Evolutionary conservation across 2,329 filamentous ascomycete genomes (phyloP), one percentile per base, ranked within the genome.

Genomic region (Hymenoscyphus linearis): DNA sequence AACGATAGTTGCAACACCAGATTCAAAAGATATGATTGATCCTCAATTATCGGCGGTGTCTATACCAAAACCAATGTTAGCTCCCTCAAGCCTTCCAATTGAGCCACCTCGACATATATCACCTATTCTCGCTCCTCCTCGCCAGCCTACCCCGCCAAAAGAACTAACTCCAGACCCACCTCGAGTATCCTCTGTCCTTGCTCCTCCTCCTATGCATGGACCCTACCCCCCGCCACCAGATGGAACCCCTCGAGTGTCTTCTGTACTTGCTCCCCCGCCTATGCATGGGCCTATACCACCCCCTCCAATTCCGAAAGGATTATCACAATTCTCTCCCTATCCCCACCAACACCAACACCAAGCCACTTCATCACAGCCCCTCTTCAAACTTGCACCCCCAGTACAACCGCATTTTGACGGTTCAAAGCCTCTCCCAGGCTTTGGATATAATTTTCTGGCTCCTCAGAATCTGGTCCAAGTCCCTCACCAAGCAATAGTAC

Each of bases 361-460:
- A 31, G 31, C 31, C 31, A 31, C 62, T 44, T 55, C 60, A 27
- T 55, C 59, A 25, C 62, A 60, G 14, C 58, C 63, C n/a, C 60
- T 57, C 12, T 65, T 60, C 52, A 54, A 55, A 35, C 54, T 60
- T 34, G 54, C 35, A 6, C 57, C 60, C 4, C 60, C 57, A 12
- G 61, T 61, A 44, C 66, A 68, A 22, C 62, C 68, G 27, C 60
- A 67, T 34, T 65, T 71, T 40, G 68, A 70, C 64, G 68, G 69
- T 22, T 70, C 69, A 34, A 62, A 65, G 53, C 71, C 64, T 52
- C 68, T 72, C 6, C 68, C 71, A 34, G 70, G 73, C 12, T 76
- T 79, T 35, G 67, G 65, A 14, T 68, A 65, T 31, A 63, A 63
- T 47, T 63, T 62, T 40, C 56, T 62, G 53, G 26, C 60, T 4